Evolutionary conservation across 2,329 filamentous ascomycete species (phyloP).

Genomic region (Verticillium isaacii): DNA sequence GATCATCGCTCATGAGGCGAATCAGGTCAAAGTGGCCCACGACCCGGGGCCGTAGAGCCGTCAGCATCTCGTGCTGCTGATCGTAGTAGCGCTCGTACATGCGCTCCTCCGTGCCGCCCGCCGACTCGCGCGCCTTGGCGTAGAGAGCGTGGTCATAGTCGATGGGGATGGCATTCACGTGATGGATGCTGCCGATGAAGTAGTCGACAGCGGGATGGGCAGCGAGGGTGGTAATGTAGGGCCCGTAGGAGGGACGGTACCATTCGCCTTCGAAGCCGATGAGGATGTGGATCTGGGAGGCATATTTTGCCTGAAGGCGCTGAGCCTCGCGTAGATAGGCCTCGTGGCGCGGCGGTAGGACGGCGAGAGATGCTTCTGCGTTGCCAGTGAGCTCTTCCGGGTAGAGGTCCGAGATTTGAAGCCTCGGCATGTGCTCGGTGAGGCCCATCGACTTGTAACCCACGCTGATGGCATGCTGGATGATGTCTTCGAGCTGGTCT

Average conservation of each 20-base stretch:
- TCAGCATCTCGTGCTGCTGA: conserved; percentile 76
- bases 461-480: conserved; percentile 71
- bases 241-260: conserved; percentile 64
- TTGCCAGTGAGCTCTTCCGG: conserved; percentile 71
- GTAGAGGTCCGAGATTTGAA: conserved; percentile 71
- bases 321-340: conserved; percentile 73
- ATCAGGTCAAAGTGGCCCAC: conserved; percentile 96
- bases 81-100: conserved; percentile 86
- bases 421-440: conserved; percentile 93
- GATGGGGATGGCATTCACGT: conserved; percentile 81
- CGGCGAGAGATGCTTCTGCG: conserved; percentile 40
- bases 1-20: conserved; percentile 69
- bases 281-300: conserved; percentile 66
- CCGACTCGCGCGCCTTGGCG: conserved; percentile 49
- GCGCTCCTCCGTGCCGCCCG: conserved; percentile 56
- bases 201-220: conserved; percentile 68
- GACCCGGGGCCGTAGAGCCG: conserved; percentile 64
- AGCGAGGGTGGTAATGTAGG: conserved; percentile 55
- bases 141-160: conserved; percentile 76
- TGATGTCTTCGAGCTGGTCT: conserved; percentile 76
- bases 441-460: conserved; percentile 81
- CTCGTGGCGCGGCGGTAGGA: conserved; percentile 53
- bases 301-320: conserved; percentile 67
- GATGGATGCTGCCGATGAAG: conserved; percentile 90
- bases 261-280: conserved; percentile 93